These are phyloP conservation scores for Cytauxzoon felis DNA, from an alignment of 169 alveolate genomes.

Conservation along the genomic window DNA sequence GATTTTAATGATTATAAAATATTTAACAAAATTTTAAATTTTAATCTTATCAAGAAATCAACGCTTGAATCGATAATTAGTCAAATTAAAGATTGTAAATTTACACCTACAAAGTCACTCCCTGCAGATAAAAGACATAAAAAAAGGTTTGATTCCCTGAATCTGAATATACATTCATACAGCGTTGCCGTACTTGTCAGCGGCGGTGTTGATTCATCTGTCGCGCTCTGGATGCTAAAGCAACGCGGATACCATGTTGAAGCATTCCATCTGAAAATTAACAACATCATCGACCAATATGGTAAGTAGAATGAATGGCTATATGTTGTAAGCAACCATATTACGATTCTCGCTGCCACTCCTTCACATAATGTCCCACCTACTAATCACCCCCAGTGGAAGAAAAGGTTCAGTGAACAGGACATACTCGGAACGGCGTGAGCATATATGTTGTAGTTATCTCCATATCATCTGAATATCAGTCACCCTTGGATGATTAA, in stretches of 20 bases:
- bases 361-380: no score
- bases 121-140: background rate
- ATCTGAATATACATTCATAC: background rate
- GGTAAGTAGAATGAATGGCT: conserved; percentile 29
- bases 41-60: conserved; percentile 19
- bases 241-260: conserved; percentile 63
- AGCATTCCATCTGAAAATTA: conserved; percentile 66
- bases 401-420: no score
- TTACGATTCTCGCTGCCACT: no score
- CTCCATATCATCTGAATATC: no score
- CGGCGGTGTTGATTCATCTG: conserved; percentile 78
- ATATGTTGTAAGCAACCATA: background rate
- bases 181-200: conserved; percentile 66
- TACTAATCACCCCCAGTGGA: no score
- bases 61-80: conserved; percentile 27
- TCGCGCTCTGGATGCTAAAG: conserved; percentile 63
- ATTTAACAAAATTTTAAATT: background rate
- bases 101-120: conserved; percentile 8
- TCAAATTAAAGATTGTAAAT: conserved; percentile 38
- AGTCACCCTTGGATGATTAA: background rate
- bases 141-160: conserved; percentile 1
- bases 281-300: conserved; percentile 10
- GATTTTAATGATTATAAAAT: background rate
- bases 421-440: no score
- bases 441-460: no score